Evolutionary conservation across 805 yeast species (phyloP), one percentile per base, ranked within the genome.

Genomic region (Starmerella powellii): DNA sequence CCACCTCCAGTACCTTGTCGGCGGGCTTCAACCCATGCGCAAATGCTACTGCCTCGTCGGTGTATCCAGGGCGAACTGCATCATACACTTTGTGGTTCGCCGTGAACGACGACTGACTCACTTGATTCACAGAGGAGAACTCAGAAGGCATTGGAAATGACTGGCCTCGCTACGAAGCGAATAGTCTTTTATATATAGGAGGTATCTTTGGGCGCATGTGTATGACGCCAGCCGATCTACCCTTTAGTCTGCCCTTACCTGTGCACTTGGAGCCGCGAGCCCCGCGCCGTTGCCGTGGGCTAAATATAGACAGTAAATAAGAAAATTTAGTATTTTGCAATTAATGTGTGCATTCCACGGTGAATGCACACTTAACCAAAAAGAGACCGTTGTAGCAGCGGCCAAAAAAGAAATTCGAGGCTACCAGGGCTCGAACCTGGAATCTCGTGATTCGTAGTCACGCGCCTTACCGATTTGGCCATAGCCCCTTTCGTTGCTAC

Each of bases 1-100:
- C 82, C 17, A 76, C 52, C 39, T 76, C 82, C 8, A 63, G 46
- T 8, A 62, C 56, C 20, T 42, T 50, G n/a, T 59, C 48, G n/a
- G 62, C 62, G 2, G 41, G 30, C 1, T 53, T 46, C 17, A 74
- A 51, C 0, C 56, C 58, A 23, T 71, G 53, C 10, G 62, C 64
- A n/a, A 57, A 56, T 8, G 62, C 59, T 8, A 72, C 74, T 3
- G 73, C 60, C 12, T 56, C 56, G 2, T 59, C 58, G 8, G 59
- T 56, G 54, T 72, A 76, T 1, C 67, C 62, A 1, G 79, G 78
- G 13, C 82, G 64, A 21, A 68, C 71, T 31, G 56, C 48, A 52
- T 74, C 79, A 54, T 76, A 76, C 8, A 63, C 52, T 12, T 58
- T 44, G 48, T 75, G 80, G 55, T 76, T 76, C 17, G 63, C 37